Base-by-base conservation (phyloP, 148 eudicot species). In the Pharnaceum exiguum region DNA sequence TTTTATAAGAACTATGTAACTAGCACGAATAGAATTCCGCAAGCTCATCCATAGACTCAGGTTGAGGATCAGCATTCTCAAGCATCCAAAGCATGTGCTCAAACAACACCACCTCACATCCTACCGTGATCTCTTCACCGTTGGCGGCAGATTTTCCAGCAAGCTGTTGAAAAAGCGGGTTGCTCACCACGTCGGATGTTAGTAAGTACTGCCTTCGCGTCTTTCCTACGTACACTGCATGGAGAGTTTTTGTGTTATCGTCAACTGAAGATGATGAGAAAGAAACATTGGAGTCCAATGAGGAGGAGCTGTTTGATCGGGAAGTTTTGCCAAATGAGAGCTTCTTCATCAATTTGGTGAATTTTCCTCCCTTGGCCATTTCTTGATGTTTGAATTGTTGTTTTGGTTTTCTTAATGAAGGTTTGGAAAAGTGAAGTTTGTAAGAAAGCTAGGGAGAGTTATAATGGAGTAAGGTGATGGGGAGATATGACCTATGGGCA, bases 81-180 rank as follows among this genome's bases (percentile, higher is more conserved):
- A 85, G 79, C 93, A 85, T 85, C 93, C 93, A 85, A 3, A 85
- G 70, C 65, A 85, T 56, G 62, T 85, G 93, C 26, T 85, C 88
- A 50, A 85, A 85, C 57, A 85, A 40, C 30, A 85, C 93, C 45
- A 85, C 93, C 66, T 85, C 93, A 23, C 93, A 85, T 2, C 72
- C 73, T 19, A 85, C 75, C 29, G 60, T 51, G 38, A 76, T 36
- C 45, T 40, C 40, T 0, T 64, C 75, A 5, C 55, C 50, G 16
- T 46, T 63, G 21, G 40, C 70, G 37, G 60, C 45, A 17, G 65
- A 62, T 18, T 72, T 52, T 3, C 79, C 77, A 9, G 70, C 72
- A 3, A 85, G 88, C 44, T 82, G 83, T 2, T 67, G 79, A 66
- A 85, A 82, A 17, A 85, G 51, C 0, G 93, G 93, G 56, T 85